Evolutionary conservation across 2,329 filamentous ascomycete genomes (phyloP).

Genomic region (Stagonosporopsis chrysanthemi): DNA sequence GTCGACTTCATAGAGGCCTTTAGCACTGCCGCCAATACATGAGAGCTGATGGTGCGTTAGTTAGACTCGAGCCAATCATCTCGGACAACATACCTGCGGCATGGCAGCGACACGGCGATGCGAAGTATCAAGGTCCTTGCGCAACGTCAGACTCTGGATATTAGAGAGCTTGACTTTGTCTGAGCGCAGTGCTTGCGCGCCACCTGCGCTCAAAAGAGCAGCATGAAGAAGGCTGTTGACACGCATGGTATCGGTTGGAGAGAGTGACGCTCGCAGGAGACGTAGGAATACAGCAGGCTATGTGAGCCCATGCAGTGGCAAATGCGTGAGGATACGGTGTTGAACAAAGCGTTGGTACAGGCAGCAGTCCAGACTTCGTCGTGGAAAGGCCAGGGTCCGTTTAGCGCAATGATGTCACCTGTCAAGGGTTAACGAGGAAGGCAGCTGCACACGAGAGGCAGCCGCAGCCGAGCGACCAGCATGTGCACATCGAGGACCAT

Average conservation of each 20-base stretch:
- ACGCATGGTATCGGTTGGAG: slow-evolving; percentile 36
- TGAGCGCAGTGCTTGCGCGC: slow-evolving; percentile 44
- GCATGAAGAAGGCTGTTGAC: slow-evolving; percentile 39
- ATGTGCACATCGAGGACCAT: slow-evolving; percentile 12
- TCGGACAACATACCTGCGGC: slow-evolving; percentile 59
- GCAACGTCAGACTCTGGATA: slow-evolving; percentile 81
- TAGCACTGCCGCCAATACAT: slow-evolving; percentile 71
- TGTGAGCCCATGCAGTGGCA: slow-evolving; percentile 28
- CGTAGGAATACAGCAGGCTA: neutral
- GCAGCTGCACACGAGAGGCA: slow-evolving; percentile 5
- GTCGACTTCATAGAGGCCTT: slow-evolving; percentile 74
- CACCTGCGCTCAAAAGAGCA: slow-evolving; percentile 42
- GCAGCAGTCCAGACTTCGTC: slow-evolving; percentile 25
- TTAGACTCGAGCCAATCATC: neutral
- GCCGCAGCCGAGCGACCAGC: slow-evolving; percentile 7
- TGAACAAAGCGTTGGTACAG: slow-evolving; percentile 9
- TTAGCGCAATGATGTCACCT: slow-evolving; percentile 24
- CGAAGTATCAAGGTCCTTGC: slow-evolving; percentile 70
- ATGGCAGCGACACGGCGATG: slow-evolving; percentile 78
- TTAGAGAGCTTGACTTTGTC: slow-evolving; percentile 68
- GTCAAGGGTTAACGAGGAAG: slow-evolving; percentile 6
- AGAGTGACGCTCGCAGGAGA: neutral
- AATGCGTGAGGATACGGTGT: slow-evolving; percentile 39
- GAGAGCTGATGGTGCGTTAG: slow-evolving; percentile 62
- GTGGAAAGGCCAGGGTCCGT: slow-evolving; percentile 11